Evolutionary conservation across 805 yeast species (phyloP), one percentile per base, ranked within the genome.

Genomic region (Brettanomyces bruxellensis): DNA sequence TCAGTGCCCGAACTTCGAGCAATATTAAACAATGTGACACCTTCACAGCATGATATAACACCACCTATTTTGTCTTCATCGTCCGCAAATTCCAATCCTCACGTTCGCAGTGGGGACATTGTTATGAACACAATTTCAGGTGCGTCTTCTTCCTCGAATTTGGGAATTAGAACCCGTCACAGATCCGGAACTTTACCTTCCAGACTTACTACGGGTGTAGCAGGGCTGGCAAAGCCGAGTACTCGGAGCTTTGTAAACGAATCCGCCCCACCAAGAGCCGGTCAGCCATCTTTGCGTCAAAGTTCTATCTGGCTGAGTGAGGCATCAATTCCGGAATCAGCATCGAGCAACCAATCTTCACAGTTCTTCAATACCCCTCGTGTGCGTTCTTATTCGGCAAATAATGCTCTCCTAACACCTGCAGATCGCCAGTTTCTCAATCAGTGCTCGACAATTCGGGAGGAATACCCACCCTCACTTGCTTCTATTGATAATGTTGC

Each of bases 131-230:
- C 44, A 12, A 9, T 41, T 5, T 30, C 44, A 13, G 39, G 40
- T 11, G 32, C 11, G 12, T 34, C 40, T 13, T 6, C 42, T 28
- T 12, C 45, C 5, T 34, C 45, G 11, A 42, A 42, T 24, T 25
- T 49, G 13, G 70, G 75, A 3, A 59, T 68, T 45, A 66, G 78
- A 54, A 69, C 77, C 13, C 72, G 93, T 50, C 78, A 84, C 40
- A 72, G 95, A 52, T 85, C 93, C 2, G 93, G 93, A 3, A 86
- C 95, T 12, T 66, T 86, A 42, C 91, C 93, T 7, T 79, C 89
- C 22, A 66, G 82, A 42, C 71, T 81, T 46, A 57, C 65, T 39
- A 44, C 34, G 34, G 23, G 42, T 25, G 34, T 28, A 13, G 34
- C 14, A 6, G 25, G 41, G 8, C 38, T 38, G n/a, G 12, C 25